Evolutionary conservation across 768 basidiomycete species (phyloP), one percentile per base, ranked within the genome.

Genomic region (Kondoa malvinella): DNA sequence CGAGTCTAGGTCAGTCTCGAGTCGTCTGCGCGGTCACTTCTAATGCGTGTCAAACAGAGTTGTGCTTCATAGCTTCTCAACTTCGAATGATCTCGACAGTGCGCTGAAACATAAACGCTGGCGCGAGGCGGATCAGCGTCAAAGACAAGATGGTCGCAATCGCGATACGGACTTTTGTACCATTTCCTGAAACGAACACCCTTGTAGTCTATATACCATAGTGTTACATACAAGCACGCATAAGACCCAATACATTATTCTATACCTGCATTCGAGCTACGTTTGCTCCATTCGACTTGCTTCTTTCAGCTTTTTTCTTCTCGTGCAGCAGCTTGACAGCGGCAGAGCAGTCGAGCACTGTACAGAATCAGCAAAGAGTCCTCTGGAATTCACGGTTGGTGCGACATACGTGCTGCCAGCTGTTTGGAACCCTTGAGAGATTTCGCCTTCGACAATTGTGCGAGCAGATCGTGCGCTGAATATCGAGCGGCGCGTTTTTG

Each of bases 11-110:
- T 63, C 27, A 59, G 58, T 25, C 8, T 31, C n/a, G n/a, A n/a
- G n/a, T n/a, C n/a, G n/a, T n/a, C n/a, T n/a, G n/a, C n/a, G n/a
- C n/a, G n/a, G n/a, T n/a, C n/a, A n/a, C n/a, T n/a, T n/a, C n/a
- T n/a, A n/a, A n/a, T n/a, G n/a, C n/a, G n/a, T n/a, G n/a, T n/a
- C 61, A 3, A 27, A 31, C 61, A 63, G 61, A 34, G 61, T 63
- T 16, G 30, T 63, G 8, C 17, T 63, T 16, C 16, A 63, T 17
- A 31, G 29, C 14, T 63, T 63, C 61, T 14, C 3, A 30, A 63
- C 26, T 33, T 63, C 29, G 32, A 15, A 3, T 8, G 29, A 30
- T 27, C 12, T 63, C n/a, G 61, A 63, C 61, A 63, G 30, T n/a
- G 61, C 33, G 12, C 30, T 3, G 30, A 50, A 63, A 63, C 61